Percentiles rank a stretch among this genome's conserved stretches.
These are phyloP conservation scores for Nicotiana paniculata DNA, from an alignment of 257 asterid genomes.

Conservation along the genomic window DNA sequence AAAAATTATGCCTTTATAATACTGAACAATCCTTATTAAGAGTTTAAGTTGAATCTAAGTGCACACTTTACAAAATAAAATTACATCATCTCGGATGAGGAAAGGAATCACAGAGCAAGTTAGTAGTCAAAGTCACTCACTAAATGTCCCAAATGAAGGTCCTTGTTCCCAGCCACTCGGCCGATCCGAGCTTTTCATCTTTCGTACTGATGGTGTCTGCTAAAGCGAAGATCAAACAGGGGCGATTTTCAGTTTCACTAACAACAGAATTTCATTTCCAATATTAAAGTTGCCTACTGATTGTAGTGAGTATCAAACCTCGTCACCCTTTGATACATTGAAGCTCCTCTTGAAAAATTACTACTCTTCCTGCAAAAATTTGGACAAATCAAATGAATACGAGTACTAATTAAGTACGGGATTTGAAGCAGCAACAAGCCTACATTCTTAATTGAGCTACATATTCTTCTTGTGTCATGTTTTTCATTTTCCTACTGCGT, in stretches of 20 bases:
- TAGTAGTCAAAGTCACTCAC: slow-evolving; percentile 33
- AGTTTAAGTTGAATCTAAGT: not conserved
- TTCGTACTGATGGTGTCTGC: slow-evolving; percentile 99
- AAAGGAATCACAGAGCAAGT: not conserved
- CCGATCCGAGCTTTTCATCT: slow-evolving; percentile 99
- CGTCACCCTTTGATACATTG: slow-evolving; percentile 93
- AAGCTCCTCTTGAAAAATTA: slow-evolving; percentile 98
- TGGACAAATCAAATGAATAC: not conserved
- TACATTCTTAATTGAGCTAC: slow-evolving; percentile 96
- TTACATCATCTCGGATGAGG: not conserved
- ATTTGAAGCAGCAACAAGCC: not conserved
- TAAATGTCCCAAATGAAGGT: slow-evolving; percentile 88
- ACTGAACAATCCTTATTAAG: not conserved
- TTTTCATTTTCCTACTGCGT: too few relatives aligned
- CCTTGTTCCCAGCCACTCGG: slow-evolving; percentile 97
- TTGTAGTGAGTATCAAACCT: slow-evolving; percentile 48
- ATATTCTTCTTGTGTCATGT: too few relatives aligned
- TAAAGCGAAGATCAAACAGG: slow-evolving; percentile 31
- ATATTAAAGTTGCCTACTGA: not conserved
- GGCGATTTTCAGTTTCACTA: slow-evolving; percentile 8
- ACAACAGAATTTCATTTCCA: not conserved
- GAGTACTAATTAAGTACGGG: not conserved
- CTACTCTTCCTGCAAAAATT: slow-evolving; percentile 70
- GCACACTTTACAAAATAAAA: not conserved
- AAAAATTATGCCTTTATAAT: not conserved